phyloP scores from a whole-genome alignment of 2,329 filamentous ascomycete genomes.

The Fusarium austroafricanum region DNA sequence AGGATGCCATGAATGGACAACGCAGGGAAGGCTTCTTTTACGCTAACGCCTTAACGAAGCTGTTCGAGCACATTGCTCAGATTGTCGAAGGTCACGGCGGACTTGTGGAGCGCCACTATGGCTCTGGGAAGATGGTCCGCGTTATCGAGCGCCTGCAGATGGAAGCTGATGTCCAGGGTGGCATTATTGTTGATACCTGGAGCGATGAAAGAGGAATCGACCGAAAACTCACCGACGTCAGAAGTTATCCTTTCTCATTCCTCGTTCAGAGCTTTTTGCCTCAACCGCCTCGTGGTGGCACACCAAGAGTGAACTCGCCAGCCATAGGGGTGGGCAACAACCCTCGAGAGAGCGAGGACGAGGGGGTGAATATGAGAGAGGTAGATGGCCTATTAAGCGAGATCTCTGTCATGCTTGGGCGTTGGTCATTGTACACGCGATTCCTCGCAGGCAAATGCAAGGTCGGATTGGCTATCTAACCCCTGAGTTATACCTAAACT shows the following conservation, averaged over 20 bases:
- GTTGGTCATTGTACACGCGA: conserved; percentile 91
- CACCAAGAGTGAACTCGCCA: conserved; percentile 80
- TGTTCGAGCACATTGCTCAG: conserved; percentile 98
- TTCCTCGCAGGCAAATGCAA: conserved; percentile 90
- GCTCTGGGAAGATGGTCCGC: conserved; percentile 89
- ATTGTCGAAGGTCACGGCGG: conserved; percentile 93
- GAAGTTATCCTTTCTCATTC: conserved; percentile 97
- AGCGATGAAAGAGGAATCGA: conserved; percentile 87
- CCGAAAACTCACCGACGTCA: conserved; percentile 91
- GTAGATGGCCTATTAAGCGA: conserved; percentile 89
- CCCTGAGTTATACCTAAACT: conserved; percentile 16
- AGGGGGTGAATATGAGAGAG: conserved; percentile 96
- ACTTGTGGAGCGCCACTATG: conserved; percentile 94
- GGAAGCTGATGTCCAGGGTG: conserved; percentile 95
- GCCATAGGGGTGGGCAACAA: conserved; percentile 68
- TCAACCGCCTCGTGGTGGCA: conserved; percentile 71
- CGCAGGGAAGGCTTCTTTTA: conserved; percentile 88
- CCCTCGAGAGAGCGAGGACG: conserved; percentile 80
- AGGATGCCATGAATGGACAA: conserved; percentile 67
- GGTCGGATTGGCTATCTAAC: conserved; percentile 59
- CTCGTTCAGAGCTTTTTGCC: conserved; percentile 93
- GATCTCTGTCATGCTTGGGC: conserved; percentile 89
- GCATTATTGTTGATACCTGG: conserved; percentile 96
- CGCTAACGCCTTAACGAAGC: conserved; percentile 85
- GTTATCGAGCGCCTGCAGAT: conserved; percentile 94